Evolutionary conservation across 1,284 basidiomycete genomes (phyloP).

Genomic region (Moesziomyces sp.): DNA sequence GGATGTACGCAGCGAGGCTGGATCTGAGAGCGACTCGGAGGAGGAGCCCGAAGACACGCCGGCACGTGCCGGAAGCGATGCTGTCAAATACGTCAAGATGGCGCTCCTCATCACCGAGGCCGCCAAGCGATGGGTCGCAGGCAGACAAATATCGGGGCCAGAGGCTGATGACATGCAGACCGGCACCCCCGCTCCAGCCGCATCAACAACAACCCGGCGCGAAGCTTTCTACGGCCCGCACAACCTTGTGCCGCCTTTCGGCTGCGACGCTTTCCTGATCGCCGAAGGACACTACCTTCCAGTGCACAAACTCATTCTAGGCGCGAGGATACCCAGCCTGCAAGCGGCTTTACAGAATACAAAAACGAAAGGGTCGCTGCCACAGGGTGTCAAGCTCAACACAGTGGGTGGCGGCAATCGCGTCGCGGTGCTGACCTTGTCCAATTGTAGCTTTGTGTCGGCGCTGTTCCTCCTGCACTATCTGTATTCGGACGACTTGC

Average conservation of each 20-base stretch:
- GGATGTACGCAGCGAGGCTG: constrained; percentile 58
- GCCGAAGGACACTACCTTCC: constrained; percentile 72
- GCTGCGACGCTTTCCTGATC: constrained; percentile 76
- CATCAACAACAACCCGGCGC: constrained; percentile 9
- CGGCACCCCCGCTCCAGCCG: background rate
- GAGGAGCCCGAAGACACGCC: constrained; percentile 27
- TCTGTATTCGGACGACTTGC: constrained; percentile 85
- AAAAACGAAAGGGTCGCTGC: constrained; percentile 12
- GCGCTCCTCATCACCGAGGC: constrained; percentile 69
- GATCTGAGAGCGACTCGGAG: constrained; percentile 67
- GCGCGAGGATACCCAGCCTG: constrained; percentile 74
- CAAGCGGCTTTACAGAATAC: constrained; percentile 48
- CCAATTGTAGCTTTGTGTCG: constrained; percentile 75
- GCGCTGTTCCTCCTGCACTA: constrained; percentile 84
- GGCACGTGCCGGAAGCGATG: constrained; percentile 7
- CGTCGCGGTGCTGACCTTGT: constrained; percentile 50
- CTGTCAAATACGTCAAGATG: constrained; percentile 35
- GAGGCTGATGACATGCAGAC: background rate
- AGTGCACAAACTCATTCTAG: constrained; percentile 77
- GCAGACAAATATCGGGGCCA: constrained; percentile 57
- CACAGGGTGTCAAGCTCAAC: constrained; percentile 28
- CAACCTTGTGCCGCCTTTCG: constrained; percentile 64
- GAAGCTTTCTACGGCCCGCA: constrained; percentile 46
- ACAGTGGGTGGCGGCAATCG: constrained; percentile 8
- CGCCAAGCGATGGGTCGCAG: constrained; percentile 69